Conservation (phyloP, 1,284 basidiomycete species). For the Amylostereum areolatum region DNA sequence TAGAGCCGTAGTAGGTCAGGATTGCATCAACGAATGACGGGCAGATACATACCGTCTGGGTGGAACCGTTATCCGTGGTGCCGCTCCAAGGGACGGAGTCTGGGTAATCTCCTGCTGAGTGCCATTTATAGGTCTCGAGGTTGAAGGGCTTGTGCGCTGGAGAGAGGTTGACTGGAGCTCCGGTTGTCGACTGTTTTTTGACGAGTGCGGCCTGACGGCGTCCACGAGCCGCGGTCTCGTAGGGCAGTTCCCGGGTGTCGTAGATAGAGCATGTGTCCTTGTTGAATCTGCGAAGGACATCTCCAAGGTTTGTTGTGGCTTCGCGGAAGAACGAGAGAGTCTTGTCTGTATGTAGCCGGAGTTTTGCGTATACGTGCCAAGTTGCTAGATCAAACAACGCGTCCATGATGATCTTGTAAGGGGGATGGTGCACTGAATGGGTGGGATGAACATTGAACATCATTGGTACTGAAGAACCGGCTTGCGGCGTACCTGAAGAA, state of each 20-base stretch:
- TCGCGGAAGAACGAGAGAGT: slow-evolving; percentile 16
- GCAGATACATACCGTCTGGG: too few species aligned
- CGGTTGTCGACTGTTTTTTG: not conserved
- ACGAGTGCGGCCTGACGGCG: slow-evolving; percentile 8
- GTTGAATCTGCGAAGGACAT: slow-evolving; percentile 15
- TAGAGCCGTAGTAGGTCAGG: too few species aligned
- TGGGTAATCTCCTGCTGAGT: too few species aligned
- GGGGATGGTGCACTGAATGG: slow-evolving; percentile 26
- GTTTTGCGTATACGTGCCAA: slow-evolving; percentile 27
- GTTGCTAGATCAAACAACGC: slow-evolving; percentile 20
- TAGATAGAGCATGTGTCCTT: slow-evolving; percentile 11
- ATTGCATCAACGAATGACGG: too few species aligned
- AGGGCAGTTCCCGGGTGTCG: slow-evolving; percentile 20
- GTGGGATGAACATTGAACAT: too few species aligned
- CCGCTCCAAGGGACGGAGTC: too few species aligned
- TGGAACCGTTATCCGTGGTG: too few species aligned
- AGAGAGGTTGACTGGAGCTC: too few species aligned
- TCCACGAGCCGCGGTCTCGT: slow-evolving; percentile 16
- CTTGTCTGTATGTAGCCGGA: slow-evolving; percentile 22
- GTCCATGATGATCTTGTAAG: slow-evolving; percentile 15
- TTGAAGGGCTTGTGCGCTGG: too few species aligned
- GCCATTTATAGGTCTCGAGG: too few species aligned
- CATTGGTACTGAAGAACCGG: too few species aligned
- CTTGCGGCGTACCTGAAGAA: too few species aligned
- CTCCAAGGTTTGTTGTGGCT: slow-evolving; percentile 14